A percentile compares a stretch with the other conserved stretches of the same genome.
Conservation (phyloP, 73 alveolate genomes). For the Paramecium sexaurelia region DNA sequence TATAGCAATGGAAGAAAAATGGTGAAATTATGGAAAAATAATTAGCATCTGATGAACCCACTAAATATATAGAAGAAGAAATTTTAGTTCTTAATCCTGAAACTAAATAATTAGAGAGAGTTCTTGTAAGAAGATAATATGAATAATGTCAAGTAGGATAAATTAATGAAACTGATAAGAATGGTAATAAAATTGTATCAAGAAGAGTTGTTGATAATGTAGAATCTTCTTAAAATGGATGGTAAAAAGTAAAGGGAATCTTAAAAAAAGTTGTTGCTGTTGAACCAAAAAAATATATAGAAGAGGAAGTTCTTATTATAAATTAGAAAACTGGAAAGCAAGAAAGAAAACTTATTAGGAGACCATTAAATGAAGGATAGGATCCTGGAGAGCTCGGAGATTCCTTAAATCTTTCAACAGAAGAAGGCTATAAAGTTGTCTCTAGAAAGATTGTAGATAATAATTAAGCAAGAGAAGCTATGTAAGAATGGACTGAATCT, state of each 20-base stretch:
- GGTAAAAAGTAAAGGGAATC: neutral
- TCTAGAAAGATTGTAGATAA: neutral
- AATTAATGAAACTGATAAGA: neutral
- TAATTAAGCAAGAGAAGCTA: neutral
- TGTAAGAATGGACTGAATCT: neutral
- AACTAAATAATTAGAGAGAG: neutral
- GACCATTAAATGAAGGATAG: neutral
- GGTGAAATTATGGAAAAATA: neutral
- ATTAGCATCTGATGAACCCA: neutral
- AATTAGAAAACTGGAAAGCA: neutral
- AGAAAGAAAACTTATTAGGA: neutral
- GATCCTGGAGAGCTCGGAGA: constrained; percentile 14
- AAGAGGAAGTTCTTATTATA: neutral
- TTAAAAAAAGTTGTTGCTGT: neutral
- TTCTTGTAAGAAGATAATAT: neutral
- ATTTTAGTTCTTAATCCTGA: neutral
- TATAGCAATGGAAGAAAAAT: neutral
- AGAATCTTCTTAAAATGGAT: neutral
- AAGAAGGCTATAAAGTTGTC: neutral
- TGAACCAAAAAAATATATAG: neutral
- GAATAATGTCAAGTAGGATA: neutral
- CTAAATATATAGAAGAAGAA: neutral
- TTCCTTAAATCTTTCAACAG: neutral
- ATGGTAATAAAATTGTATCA: neutral
- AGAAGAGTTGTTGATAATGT: neutral